Base-by-base conservation (phyloP, 148 eudicot genomes). In the Suaeda aralocaspica region DNA sequence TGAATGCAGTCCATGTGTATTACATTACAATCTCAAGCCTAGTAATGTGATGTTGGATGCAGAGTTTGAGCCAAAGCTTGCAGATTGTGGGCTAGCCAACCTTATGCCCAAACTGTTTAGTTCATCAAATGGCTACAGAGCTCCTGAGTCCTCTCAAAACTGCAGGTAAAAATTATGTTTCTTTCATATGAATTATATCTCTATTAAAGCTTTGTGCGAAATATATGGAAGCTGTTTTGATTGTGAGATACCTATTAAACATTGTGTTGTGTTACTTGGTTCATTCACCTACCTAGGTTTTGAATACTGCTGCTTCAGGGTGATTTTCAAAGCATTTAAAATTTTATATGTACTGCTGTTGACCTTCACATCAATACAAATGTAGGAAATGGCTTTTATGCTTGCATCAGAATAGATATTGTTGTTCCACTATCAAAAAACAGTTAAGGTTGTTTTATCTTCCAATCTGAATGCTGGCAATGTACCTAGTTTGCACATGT, bases 11-110 rank as follows among this genome's bases (percentile, higher is more conserved):
- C 86, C 92, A 1, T 78, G 78, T 69, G 73, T 91, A 58, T 58
- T 88, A 75, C 98, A 92, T 57, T 87, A 70, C 65, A 87, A 88
- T 75, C 79, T 92, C 78, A 92, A 92, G 82, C 94, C 96, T 12
- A 81, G 86, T 46, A 92, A 92, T 79, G 98, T 92, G 12, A 75
- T 92, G 86, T 70, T 92, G 81, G 89, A 85, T 75, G 81, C 80
- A 0, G 89, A 86, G 72, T 88, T 85, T 39, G 98, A 86, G 60
- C 90, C 98, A 5, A 82, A 79, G 78, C 80, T 92, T 57, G 84
- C 87, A 9, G 96, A 92, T 84, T 86, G 73, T 76, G 94, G 98
- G 21, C 74, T 92, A 68, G 86, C 84, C 41, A 82, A 81, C 74
- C 77, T 89, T 12, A 70, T 85, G 79, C 89, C 89, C 41, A 78